These are phyloP conservation scores for Coemansia sp. DNA, from an alignment of 371 early-diverging fungal genomes.

Conservation along the genomic window DNA sequence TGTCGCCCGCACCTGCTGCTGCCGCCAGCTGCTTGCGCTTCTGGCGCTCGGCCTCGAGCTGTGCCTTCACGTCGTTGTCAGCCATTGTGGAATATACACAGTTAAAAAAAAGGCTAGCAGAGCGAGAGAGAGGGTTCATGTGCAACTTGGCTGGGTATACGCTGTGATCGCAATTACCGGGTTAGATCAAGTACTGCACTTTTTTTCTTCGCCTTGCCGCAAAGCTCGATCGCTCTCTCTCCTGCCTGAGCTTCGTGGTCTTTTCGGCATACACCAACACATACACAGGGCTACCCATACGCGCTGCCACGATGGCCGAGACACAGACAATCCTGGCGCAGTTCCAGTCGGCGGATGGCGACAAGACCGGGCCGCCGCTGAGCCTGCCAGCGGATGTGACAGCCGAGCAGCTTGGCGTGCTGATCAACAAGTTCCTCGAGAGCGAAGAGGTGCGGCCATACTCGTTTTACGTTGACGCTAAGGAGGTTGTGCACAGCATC, in stretches of 20 bases:
- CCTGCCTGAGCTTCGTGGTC: neutral
- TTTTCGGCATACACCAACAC: neutral
- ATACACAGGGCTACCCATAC: too few relatives aligned
- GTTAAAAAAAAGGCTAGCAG: neutral
- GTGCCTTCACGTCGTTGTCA: slow-evolving; percentile 26
- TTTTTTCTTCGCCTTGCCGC: neutral
- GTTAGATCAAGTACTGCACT: neutral
- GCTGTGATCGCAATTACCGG: neutral
- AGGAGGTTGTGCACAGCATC: slow-evolving; percentile 73
- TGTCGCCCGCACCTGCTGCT: slow-evolving; percentile 46
- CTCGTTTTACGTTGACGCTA: slow-evolving; percentile 83
- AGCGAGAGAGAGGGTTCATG: too few relatives aligned
- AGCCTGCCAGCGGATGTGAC: slow-evolving; percentile 82
- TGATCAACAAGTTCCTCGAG: slow-evolving; percentile 86
- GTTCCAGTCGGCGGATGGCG: slow-evolving; percentile 82
- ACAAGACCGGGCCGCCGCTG: slow-evolving; percentile 78
- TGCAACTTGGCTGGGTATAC: neutral
- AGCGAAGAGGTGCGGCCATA: slow-evolving; percentile 92
- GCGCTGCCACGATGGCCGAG: neutral
- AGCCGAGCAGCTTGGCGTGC: slow-evolving; percentile 79
- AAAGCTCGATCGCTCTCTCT: neutral
- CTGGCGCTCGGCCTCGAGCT: slow-evolving; percentile 46
- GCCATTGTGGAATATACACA: neutral
- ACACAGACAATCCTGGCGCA: slow-evolving; percentile 62
- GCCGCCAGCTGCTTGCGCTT: slow-evolving; percentile 37